Percentiles rank a stretch among this genome's conserved stretches.
Conservation (phyloP, 768 basidiomycete species). For the Suillus sp. region DNA sequence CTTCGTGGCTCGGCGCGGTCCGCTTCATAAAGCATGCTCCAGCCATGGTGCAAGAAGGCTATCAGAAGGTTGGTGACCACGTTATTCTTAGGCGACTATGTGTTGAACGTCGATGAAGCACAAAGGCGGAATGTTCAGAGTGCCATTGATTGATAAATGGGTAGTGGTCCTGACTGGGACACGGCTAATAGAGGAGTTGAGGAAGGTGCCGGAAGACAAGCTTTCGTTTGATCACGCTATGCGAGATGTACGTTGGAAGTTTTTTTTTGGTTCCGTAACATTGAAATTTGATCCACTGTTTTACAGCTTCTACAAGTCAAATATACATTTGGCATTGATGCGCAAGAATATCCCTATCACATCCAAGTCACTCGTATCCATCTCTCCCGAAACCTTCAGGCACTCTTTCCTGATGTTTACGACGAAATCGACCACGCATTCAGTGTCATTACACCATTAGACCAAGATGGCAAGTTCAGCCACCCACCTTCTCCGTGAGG, state of each 20-base stretch:
- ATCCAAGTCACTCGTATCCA: constrained; percentile 34
- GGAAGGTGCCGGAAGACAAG: constrained; percentile 48
- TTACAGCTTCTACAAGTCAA: constrained; percentile 39
- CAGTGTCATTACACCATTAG: constrained; percentile 29
- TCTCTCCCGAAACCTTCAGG: constrained; percentile 37
- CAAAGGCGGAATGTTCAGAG: constrained; percentile 43
- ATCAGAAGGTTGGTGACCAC: constrained; percentile 31
- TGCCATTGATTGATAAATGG: constrained; percentile 48
- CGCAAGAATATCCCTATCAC: constrained; percentile 39
- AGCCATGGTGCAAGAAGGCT: constrained; percentile 39
- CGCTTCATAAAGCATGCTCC: constrained; percentile 35
- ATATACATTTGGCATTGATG: constrained; percentile 39
- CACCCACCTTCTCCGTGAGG: constrained; percentile 16
- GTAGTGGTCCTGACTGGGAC: constrained; percentile 44
- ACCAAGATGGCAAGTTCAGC: constrained; percentile 21
- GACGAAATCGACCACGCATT: constrained; percentile 38
- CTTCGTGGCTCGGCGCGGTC: constrained; percentile 35
- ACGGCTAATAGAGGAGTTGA: constrained; percentile 50
- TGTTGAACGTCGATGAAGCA: constrained; percentile 27
- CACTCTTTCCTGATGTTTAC: constrained; percentile 35
- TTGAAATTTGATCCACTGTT: constrained; percentile 17
- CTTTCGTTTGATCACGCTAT: constrained; percentile 45
- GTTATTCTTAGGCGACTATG: background rate
- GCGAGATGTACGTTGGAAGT: constrained; percentile 36
- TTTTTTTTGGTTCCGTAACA: constrained; percentile 9